Evolutionary conservation across 164 flowering plant genomes (phyloP).

Genomic region (Vitis amurensis): DNA sequence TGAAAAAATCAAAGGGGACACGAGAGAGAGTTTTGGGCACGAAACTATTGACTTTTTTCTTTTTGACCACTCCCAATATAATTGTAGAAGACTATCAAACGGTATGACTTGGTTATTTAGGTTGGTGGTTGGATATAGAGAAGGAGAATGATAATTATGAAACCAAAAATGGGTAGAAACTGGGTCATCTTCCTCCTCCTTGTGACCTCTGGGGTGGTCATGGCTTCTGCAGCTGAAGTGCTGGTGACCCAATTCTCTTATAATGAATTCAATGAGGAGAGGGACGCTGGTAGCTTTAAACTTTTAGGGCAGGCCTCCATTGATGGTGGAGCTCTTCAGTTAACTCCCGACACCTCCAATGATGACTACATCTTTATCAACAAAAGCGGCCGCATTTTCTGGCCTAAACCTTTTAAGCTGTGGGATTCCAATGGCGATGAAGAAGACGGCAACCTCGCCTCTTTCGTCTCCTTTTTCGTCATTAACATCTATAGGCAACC

Average conservation of each 20-base stretch:
- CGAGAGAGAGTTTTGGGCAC: too few species aligned
- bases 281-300: not conserved
- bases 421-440: constrained; percentile 16
- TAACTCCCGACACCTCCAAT: constrained; percentile 22
- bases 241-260: not conserved
- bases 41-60: too few species aligned
- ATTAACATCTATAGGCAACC: constrained; percentile 36
- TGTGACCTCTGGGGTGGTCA: too few species aligned
- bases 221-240: not conserved
- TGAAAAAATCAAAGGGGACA: too few species aligned
- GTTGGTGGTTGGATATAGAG: too few species aligned
- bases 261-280: not conserved
- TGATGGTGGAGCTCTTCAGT: constrained; percentile 22
- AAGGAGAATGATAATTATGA: too few species aligned
- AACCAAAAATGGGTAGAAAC: too few species aligned
- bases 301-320: constrained; percentile 9
- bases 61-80: too few species aligned
- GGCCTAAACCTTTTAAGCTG: constrained; percentile 20
- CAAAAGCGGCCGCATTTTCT: constrained; percentile 27
- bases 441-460: constrained; percentile 19
- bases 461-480: constrained; percentile 47
- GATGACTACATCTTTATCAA: not conserved
- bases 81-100: too few species aligned
- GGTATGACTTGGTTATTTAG: too few species aligned
- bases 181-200: too few species aligned